Evolutionary conservation across 2,329 filamentous ascomycete species (phyloP).

Genomic region (Botrytis paeoniae): DNA sequence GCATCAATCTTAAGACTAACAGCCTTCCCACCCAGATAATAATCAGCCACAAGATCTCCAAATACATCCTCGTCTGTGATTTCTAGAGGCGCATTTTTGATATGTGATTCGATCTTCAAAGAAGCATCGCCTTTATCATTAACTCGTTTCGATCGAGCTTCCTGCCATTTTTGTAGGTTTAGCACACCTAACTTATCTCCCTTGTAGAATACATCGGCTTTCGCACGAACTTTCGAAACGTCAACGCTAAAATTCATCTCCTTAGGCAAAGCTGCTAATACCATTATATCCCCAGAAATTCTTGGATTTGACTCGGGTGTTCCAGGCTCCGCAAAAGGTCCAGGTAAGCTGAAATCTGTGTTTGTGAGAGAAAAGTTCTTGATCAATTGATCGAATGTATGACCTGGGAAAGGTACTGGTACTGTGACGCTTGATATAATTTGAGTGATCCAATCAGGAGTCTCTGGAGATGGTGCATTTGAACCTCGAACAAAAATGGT

Average conservation of each 20-base stretch:
- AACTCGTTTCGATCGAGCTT: conserved; percentile 73
- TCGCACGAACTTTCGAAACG: conserved; percentile 72
- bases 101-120: conserved; percentile 71
- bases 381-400: conserved; percentile 77
- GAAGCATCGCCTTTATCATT: conserved; percentile 56
- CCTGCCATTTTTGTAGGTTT: conserved; percentile 77
- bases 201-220: conserved; percentile 77
- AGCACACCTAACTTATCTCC: conserved; percentile 76
- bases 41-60: conserved; percentile 72
- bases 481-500: conserved; percentile 82
- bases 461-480: conserved; percentile 59
- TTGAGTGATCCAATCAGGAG: conserved; percentile 79
- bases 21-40: conserved; percentile 69
- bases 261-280: conserved; percentile 73
- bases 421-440: conserved; percentile 79
- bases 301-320: conserved; percentile 71
- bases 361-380: conserved; percentile 83
- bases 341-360: conserved; percentile 81
- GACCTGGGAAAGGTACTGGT: conserved; percentile 79
- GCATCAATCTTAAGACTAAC: conserved; percentile 75
- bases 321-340: conserved; percentile 72
- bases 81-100: conserved; percentile 75
- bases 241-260: conserved; percentile 84
- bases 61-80: conserved; percentile 80
- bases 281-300: conserved; percentile 79